Conservation (phyloP, 495 filamentous ascomycete genomes). For the Neurospora sp. region DNA sequence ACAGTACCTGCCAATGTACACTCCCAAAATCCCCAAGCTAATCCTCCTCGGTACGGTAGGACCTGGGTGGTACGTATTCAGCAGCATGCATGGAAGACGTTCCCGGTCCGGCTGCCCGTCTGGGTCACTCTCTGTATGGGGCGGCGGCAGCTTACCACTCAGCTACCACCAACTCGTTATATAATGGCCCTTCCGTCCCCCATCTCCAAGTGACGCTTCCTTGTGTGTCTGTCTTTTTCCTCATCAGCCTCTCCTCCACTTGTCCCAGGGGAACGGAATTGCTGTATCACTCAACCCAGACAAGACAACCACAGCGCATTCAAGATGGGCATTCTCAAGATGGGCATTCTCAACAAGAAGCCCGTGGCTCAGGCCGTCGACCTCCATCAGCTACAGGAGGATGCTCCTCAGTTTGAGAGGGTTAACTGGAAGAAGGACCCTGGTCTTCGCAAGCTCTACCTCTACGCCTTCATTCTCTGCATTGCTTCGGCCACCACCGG, state of each 20-base stretch:
- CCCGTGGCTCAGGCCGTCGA: slow-evolving; percentile 21
- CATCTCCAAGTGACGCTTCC: not conserved
- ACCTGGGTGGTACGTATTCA: not conserved
- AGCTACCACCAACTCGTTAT: slow-evolving; percentile 1
- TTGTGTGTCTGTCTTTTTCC: slow-evolving; percentile 4
- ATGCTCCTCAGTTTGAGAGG: slow-evolving; percentile 47
- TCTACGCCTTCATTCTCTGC: slow-evolving; percentile 46
- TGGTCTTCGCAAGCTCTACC: slow-evolving; percentile 52
- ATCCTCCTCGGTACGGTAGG: not conserved
- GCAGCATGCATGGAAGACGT: slow-evolving; percentile 4
- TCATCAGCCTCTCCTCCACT: slow-evolving; percentile 9
- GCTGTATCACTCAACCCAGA: slow-evolving; percentile 5
- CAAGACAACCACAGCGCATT: not conserved
- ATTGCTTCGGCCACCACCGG: slow-evolving; percentile 54
- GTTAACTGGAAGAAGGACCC: slow-evolving; percentile 51
- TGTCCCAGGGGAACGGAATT: slow-evolving; percentile 15
- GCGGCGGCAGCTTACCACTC: not conserved
- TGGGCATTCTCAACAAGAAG: slow-evolving; percentile 27
- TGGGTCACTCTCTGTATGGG: slow-evolving; percentile 1
- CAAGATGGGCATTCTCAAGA: slow-evolving; percentile 25
- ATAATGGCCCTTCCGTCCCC: slow-evolving; percentile 11
- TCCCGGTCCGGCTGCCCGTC: slow-evolving; percentile 20
- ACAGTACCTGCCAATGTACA: slow-evolving; percentile 7
- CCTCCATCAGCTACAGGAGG: slow-evolving; percentile 31
- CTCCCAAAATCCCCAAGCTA: not conserved